Evolutionary conservation across 2,329 filamentous ascomycete species (phyloP).

Genomic region (Paecilomyces sp.): DNA sequence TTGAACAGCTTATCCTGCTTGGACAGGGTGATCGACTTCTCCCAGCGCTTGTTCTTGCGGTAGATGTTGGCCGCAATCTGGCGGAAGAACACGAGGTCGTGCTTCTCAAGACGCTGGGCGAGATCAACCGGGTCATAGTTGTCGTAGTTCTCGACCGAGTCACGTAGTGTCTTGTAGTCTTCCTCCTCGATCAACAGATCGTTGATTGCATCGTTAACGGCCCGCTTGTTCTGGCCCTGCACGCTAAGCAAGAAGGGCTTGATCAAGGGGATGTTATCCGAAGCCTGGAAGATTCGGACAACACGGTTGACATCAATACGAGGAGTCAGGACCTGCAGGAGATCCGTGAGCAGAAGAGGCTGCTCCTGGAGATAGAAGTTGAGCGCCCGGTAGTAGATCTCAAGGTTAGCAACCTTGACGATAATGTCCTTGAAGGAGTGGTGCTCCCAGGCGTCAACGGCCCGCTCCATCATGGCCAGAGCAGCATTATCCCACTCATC

Average conservation of each 20-base stretch:
- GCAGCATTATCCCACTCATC: constrained; percentile 98
- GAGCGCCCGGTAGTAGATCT: constrained; percentile 96
- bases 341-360: constrained; percentile 88
- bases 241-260: constrained; percentile 98
- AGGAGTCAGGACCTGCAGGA: constrained; percentile 83
- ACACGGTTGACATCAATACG: constrained; percentile 97
- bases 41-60: constrained; percentile 99
- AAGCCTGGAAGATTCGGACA: constrained; percentile 98
- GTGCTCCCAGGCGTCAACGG: constrained; percentile 97
- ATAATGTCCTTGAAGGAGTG: constrained; percentile 99
- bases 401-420: constrained; percentile 94
- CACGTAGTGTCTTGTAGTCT: constrained; percentile 95
- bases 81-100: constrained; percentile 97
- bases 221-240: constrained; percentile 94
- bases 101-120: constrained; percentile 87
- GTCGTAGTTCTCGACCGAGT: constrained; percentile 97
- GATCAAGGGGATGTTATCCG: constrained; percentile 94
- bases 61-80: constrained; percentile 98
- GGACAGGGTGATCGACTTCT: constrained; percentile 94
- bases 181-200: constrained; percentile 97
- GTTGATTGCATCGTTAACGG: constrained; percentile 96
- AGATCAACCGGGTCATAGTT: constrained; percentile 96
- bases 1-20: constrained; percentile 99
- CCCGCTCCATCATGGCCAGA: constrained; percentile 94
- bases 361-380: constrained; percentile 98